Percentiles rank a stretch among this genome's conserved stretches.
phyloP scores from a whole-genome alignment of 179 eudicot genomes.

The Corrigiola litoralis region DNA sequence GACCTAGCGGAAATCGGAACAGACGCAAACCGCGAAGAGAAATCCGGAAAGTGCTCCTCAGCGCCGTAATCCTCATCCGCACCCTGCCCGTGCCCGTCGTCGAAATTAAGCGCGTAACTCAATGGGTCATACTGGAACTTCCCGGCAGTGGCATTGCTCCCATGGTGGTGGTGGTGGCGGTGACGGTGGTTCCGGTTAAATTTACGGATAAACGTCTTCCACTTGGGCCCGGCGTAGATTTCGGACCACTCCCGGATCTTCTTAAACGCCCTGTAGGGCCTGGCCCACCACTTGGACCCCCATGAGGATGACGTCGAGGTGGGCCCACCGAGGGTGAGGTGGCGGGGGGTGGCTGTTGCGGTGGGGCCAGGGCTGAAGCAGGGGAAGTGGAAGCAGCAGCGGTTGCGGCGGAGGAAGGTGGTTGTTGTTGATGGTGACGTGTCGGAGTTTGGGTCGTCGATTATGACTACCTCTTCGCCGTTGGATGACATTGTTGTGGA shows the following conservation, averaged over 20 bases:
- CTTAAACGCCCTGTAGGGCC: slow-evolving; percentile 15
- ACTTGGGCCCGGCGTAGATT: slow-evolving; percentile 33
- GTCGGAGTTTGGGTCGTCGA: slow-evolving; percentile 1
- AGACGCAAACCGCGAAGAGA: slow-evolving; percentile 21
- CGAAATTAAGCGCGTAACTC: slow-evolving; percentile 38
- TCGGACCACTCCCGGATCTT: slow-evolving; percentile 35
- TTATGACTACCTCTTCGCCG: slow-evolving; percentile 13
- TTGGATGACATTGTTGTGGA: not conserved
- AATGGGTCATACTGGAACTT: slow-evolving; percentile 34
- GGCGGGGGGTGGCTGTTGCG: not conserved
- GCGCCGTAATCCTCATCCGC: slow-evolving; percentile 11
- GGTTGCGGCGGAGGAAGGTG: slow-evolving; percentile 20
- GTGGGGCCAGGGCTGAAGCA: slow-evolving; percentile 19
- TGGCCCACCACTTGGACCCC: slow-evolving; percentile 23
- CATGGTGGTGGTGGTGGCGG: slow-evolving; percentile 12
- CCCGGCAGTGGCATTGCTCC: not conserved
- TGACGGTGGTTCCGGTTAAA: slow-evolving; percentile 11
- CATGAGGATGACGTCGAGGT: not conserved
- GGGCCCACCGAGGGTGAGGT: slow-evolving; percentile 15
- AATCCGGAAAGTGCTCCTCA: slow-evolving; percentile 22
- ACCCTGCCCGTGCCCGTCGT: slow-evolving; percentile 25
- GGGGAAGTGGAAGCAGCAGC: slow-evolving; percentile 29
- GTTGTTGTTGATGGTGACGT: slow-evolving; percentile 11
- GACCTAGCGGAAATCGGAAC: slow-evolving; percentile 5
- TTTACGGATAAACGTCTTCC: slow-evolving; percentile 34